Evolutionary conservation across 2,329 filamentous ascomycete species (phyloP), one percentile per base, ranked within the genome.

Genomic region (Penicillium sp.): DNA sequence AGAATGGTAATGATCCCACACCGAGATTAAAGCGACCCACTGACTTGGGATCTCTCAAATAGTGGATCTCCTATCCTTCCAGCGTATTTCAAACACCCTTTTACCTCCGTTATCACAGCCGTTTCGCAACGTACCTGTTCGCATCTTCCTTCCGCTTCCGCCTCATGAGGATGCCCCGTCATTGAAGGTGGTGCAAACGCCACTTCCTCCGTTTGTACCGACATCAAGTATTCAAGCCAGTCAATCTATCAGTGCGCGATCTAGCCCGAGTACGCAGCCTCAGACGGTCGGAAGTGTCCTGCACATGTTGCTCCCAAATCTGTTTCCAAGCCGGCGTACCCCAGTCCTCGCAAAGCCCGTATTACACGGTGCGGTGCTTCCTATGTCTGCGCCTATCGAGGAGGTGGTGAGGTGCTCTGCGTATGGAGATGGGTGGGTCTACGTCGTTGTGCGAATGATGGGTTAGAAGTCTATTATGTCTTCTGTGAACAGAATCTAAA

Each of bases 361-460:
- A 7, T 76, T 98, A 67, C 95, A 99, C 77, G 95, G 95, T 1
- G 90, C 88, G 1, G 83, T 87, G 0, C 84, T 96, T 57, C 93
- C 95, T 1, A 89, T 98, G 78, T 77, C 80, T 57, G 90, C 92
- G 1, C 87, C 87, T 24, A 75, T 99, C 19, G 90, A 91, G 68
- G 93, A 97, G 47, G 73, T 99, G 56, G 90, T 95, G 76, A 84
- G 87, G 55, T 89, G 89, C 68, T 89, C 90, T 4, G 87, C 91
- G 1, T 98, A 97, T 79, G 87, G 91, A 0, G 95, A 99, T 76
- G 95, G 95, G 0, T 99, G 93, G 89, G 74, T 96, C 26, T 91
- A 91, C 73, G 76, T 97, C 43, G 90, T 91, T 52, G 84, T 97
- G 5, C 82, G 87, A 21, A 88, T 96, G 79, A 81, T 91, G 70